Evolutionary conservation across 495 filamentous ascomycete genomes (phyloP).

Genomic region (Penicillium goetzii): DNA sequence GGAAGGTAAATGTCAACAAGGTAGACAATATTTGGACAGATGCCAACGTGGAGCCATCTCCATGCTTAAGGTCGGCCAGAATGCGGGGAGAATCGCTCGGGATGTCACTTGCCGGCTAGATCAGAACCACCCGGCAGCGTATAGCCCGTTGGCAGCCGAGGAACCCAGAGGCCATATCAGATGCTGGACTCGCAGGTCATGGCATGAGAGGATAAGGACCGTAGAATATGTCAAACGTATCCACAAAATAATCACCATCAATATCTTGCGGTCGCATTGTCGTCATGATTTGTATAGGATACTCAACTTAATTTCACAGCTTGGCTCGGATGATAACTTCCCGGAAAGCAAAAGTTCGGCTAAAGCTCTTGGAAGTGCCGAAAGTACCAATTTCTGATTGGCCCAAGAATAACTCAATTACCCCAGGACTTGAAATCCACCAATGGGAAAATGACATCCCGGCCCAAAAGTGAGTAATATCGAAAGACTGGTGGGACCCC

Average conservation of each 20-base stretch:
- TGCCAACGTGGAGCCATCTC: constrained; percentile 2
- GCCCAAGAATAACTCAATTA: not conserved
- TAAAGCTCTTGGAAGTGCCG: not conserved
- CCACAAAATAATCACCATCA: not conserved
- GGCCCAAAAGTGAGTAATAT: constrained; percentile 10
- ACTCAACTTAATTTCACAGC: not conserved
- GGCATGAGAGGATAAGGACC: not conserved
- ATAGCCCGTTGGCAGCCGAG: not conserved
- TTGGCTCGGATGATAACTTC: constrained; percentile 13
- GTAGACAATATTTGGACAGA: not conserved
- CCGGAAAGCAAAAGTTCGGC: constrained; percentile 22
- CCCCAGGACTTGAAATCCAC: not conserved
- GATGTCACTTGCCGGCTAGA: constrained; percentile 8
- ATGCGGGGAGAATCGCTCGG: constrained; percentile 8
- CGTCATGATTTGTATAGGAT: not conserved
- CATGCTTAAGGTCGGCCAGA: not conserved
- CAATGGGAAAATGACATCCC: constrained; percentile 15
- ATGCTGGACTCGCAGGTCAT: not conserved
- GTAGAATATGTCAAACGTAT: not conserved
- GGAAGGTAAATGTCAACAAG: not conserved
- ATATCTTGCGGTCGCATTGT: not conserved
- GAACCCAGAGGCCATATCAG: not conserved
- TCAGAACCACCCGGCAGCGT: not conserved
- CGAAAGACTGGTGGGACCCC: constrained; percentile 11
- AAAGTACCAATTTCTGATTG: not conserved